These are phyloP conservation scores for Aspergillus pseudoterreus DNA, from an alignment of 2,329 filamentous ascomycete genomes.

Conservation along the genomic window DNA sequence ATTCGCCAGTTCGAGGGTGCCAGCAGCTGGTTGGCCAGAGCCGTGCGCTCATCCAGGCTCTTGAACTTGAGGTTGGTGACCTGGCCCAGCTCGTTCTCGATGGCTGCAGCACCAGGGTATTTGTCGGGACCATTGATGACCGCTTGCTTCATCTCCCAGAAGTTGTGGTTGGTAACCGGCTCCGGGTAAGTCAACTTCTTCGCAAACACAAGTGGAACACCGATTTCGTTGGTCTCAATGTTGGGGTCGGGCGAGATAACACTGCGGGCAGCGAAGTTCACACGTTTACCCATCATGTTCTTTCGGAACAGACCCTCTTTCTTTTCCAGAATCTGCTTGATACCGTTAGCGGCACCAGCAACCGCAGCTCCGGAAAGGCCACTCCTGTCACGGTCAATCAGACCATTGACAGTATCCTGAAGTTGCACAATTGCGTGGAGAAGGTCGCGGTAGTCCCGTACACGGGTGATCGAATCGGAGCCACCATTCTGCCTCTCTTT, in stretches of 20 bases:
- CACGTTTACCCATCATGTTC: conserved; percentile 99
- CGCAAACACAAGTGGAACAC: conserved; percentile 96
- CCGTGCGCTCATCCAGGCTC: conserved; percentile 79
- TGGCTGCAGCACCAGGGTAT: conserved; percentile 90
- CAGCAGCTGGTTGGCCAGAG: conserved; percentile 87
- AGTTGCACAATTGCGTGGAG: conserved; percentile 78
- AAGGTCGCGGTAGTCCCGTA: conserved; percentile 68
- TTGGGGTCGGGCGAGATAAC: conserved; percentile 98
- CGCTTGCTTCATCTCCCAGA: conserved; percentile 89
- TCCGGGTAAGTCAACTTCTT: conserved; percentile 95
- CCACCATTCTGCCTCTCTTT: conserved; percentile 59
- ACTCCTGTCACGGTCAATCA: conserved; percentile 87
- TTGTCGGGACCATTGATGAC: conserved; percentile 92
- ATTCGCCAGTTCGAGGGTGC: conserved; percentile 73
- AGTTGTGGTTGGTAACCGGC: conserved; percentile 95
- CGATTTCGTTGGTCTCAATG: conserved; percentile 98
- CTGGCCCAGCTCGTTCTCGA: conserved; percentile 93
- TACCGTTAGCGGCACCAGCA: conserved; percentile 80
- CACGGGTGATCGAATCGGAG: conserved; percentile 44
- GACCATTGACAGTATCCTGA: conserved; percentile 85
- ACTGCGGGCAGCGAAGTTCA: conserved; percentile 95
- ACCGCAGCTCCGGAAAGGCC: conserved; percentile 74
- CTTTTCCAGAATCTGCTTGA: conserved; percentile 97
- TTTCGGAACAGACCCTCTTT: conserved; percentile 98
- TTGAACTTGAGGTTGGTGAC: conserved; percentile 85